Evolutionary conservation across 768 basidiomycete species (phyloP), one percentile per base, ranked within the genome.

Genomic region (Leccinum disarticulatum): DNA sequence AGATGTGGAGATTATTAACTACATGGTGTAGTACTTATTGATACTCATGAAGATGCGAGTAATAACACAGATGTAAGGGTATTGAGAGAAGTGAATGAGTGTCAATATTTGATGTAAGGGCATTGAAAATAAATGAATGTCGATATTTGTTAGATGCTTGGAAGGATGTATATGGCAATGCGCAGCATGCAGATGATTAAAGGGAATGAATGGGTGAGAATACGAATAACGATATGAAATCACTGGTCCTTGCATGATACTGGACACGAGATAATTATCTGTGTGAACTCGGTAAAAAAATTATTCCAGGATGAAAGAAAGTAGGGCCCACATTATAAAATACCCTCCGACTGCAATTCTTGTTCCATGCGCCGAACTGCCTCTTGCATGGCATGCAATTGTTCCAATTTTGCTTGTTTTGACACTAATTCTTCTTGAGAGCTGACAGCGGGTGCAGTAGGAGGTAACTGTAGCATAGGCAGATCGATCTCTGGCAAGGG

Each of bases 351-450:
- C 2, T 63, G 57, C 27, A 78, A 61, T 53, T 77, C 77, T 8
- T 64, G 59, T 15, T 77, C 73, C 49, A 78, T 67, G 60, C 58
- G 68, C n/a, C 70, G 64, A 6, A 74, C 66, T 7, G 65, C 73
- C 38, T 77, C 74, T 59, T 75, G 73, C 67, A 79, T 71, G 27
- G 62, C 65, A 17, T 67, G 67, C 4, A 58, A 56, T 54, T 55
- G 72, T n/a, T 57, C 47, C 10, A 72, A 31, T 33, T 68, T 72
- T 27, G 49, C 59, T 27, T 62, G 60, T 41, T 56, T 64, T 13
- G 52, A 63, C 31, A 55, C 36, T 7, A 15, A n/a, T 17, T 64
- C 61, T 3, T 4, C 17, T 52, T 36, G 54, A 15, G 50, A n/a
- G 4, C 38, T 13, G 11, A 35, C 19, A 17, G 43, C 1, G 1